phyloP scores from a whole-genome alignment of 306 rosid species.

The Chamaecrista fasciculata region DNA sequence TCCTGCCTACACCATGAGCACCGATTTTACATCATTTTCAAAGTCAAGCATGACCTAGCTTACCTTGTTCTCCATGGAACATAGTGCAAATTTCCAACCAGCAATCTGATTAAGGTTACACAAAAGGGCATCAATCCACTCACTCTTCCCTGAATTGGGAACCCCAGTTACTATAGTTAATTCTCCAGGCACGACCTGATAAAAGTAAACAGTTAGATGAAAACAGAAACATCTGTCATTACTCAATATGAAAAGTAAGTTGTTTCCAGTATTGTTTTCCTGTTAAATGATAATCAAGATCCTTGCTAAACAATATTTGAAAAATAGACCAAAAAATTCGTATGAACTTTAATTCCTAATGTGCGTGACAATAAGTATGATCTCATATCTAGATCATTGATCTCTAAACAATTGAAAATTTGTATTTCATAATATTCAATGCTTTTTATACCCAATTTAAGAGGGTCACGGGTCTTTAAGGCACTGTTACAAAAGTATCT shows the following conservation, averaged over 20 bases:
- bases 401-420: neutral
- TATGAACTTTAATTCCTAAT: neutral
- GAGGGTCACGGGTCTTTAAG: neutral
- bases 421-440: neutral
- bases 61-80: slow-evolving; percentile 96
- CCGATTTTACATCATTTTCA: neutral
- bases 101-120: slow-evolving; percentile 67
- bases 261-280: neutral
- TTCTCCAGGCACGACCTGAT: slow-evolving; percentile 93
- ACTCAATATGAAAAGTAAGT: neutral
- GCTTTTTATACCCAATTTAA: neutral
- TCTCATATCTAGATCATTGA: neutral
- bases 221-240: slow-evolving; percentile 6
- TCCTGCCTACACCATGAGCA: neutral
- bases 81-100: slow-evolving; percentile 90
- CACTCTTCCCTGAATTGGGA: slow-evolving; percentile 99
- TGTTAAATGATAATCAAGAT: neutral
- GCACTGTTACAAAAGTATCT: neutral
- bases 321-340: slow-evolving; percentile 14
- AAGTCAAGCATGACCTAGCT: slow-evolving; percentile 34
- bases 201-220: slow-evolving; percentile 24
- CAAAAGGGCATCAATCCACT: slow-evolving; percentile 97
- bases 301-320: neutral
- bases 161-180: slow-evolving; percentile 88
- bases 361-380: neutral